Conservation (phyloP, 108 stramenopile species). For the Aurantiochytrium sp. region DNA sequence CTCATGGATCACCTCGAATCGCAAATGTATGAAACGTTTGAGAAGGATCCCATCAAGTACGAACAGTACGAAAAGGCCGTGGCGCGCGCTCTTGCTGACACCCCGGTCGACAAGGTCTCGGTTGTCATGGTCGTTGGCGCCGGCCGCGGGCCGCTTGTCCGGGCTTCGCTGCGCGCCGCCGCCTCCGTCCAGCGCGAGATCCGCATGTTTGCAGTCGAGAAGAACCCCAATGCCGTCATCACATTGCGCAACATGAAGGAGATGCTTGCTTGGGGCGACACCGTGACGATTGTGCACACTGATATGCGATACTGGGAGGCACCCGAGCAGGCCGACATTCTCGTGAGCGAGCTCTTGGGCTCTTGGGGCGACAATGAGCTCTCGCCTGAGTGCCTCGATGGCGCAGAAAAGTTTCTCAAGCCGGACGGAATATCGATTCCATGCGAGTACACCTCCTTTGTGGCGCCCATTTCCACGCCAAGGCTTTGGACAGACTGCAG, state of each 20-base stretch:
- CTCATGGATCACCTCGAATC: constrained; percentile 92
- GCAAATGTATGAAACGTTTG: constrained; percentile 91
- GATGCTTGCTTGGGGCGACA: constrained; percentile 61
- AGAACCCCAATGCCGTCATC: constrained; percentile 93
- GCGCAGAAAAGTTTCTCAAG: constrained; percentile 68
- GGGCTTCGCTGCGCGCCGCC: constrained; percentile 54
- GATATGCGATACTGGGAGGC: constrained; percentile 75
- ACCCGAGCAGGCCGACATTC: constrained; percentile 61
- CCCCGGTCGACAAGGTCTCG: constrained; percentile 28
- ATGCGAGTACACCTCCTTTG: constrained; percentile 66
- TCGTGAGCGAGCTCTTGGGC: constrained; percentile 91
- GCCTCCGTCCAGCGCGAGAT: constrained; percentile 47
- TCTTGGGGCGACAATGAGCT: constrained; percentile 96
- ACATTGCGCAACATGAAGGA: constrained; percentile 65
- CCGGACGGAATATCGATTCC: constrained; percentile 46
- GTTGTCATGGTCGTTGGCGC: constrained; percentile 88
- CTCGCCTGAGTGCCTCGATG: constrained; percentile 94
- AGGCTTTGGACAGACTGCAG: constrained; percentile 73
- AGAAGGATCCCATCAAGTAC: constrained; percentile 95
- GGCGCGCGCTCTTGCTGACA: constrained; percentile 15
- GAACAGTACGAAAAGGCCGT: constrained; percentile 74
- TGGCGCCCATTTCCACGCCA: constrained; percentile 80
- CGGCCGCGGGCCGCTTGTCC: constrained; percentile 89
- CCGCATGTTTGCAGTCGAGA: constrained; percentile 71
- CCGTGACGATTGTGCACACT: constrained; percentile 70